A percentile compares a stretch with the other conserved stretches of the same genome.
These are phyloP conservation scores for Boletus rubropictus DNA, from an alignment of 768 basidiomycete genomes.

Conservation along the genomic window DNA sequence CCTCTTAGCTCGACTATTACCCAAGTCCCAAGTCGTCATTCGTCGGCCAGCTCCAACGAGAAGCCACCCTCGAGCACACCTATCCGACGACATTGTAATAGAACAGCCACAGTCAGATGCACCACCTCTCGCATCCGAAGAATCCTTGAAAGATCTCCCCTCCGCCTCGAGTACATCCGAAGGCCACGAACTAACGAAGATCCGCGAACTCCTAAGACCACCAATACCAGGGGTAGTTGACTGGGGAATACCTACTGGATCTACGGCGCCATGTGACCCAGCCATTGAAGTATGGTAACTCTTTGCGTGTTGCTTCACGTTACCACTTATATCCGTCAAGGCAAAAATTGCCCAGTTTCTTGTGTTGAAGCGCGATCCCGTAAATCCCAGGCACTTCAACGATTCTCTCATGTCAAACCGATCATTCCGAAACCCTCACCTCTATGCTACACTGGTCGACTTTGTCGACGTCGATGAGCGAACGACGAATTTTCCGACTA, in stretches of 20 bases:
- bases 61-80: conserved; percentile 44
- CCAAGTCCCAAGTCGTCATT: conserved; percentile 57
- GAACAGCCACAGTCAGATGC: conserved; percentile 7
- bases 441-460: conserved; percentile 93
- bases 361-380: conserved; percentile 55
- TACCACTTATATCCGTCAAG: conserved; percentile 35
- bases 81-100: conserved; percentile 40
- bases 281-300: conserved; percentile 47
- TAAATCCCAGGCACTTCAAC: conserved; percentile 83
- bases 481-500: conserved; percentile 70
- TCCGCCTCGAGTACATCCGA: conserved; percentile 19
- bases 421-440: conserved; percentile 92
- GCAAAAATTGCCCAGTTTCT: conserved; percentile 78
- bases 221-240: conserved; percentile 60
- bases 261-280: conserved; percentile 53
- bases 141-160: conserved; percentile 11
- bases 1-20: conserved; percentile 35
- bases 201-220: conserved; percentile 55
- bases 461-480: conserved; percentile 90
- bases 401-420: conserved; percentile 90
- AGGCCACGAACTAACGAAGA: conserved; percentile 45
- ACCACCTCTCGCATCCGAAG: conserved; percentile 11
- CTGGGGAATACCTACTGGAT: conserved; percentile 71
- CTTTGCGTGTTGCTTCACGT: neutral
- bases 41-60: conserved; percentile 45